Base-by-base conservation (phyloP, 257 asterid species). In the Jacaranda copaia region DNA sequence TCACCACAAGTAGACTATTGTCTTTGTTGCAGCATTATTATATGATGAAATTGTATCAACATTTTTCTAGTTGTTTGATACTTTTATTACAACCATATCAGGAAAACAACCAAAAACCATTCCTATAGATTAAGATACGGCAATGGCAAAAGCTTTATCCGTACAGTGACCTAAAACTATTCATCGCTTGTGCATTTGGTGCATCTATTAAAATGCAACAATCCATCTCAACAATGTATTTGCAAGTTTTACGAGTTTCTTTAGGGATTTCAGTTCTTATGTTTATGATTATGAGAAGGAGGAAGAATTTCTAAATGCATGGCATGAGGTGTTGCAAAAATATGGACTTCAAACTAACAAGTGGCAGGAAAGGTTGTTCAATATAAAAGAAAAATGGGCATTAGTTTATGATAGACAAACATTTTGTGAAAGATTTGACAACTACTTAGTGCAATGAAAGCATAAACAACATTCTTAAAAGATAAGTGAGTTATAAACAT, bases 141-240 rank as follows among this genome's bases (percentile, higher is more conserved):
- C 68, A 19, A 74, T 70, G 69, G 65, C 57, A 38, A 73, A 59
- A 15, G 74, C 70, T 40, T 10, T 67, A 9, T 15, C 18, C 12
- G 5, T 19, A n/a, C 13, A 58, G 5, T 46, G 74, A 61, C 36
- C 36, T 0, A 13, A 52, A 19, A 49, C 60, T 25, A 25, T 2
- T 11, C 51, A 45, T 45, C 10, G 5, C 10, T 45, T 53, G 5
- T 53, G 59, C 59, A 53, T 53, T 53, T 53, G 59, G 20, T n/a
- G 11, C 53, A 48, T 48, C 1, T 48, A 48, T 10, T 3, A 48
- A 48, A 48, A 48, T 48, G 15, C 59, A 53, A 5, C 59, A 53
- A 53, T 16, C 59, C 7, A 53, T 7, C 59, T 53, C n/a, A 53
- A 9, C 25, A 15, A 53, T 14, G 59, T 53, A 1, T 53, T 53